Conservation (phyloP, 1,139 yeast genomes). For the Zygoascus hellenicus region DNA sequence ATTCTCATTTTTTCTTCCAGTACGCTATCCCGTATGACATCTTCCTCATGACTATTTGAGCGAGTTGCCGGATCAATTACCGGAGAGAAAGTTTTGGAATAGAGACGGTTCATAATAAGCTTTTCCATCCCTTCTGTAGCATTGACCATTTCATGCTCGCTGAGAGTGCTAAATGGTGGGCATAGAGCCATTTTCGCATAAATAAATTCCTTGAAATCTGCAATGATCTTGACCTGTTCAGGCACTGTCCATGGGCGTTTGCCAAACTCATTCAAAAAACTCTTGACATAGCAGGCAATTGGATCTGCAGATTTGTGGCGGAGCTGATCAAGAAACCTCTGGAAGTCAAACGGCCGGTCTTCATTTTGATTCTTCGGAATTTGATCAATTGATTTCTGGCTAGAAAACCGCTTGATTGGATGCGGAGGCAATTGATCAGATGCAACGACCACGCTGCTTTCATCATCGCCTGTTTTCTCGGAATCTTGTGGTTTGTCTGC, state of each 20-base stretch:
- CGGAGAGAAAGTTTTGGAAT: constrained; percentile 77
- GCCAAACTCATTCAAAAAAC: constrained; percentile 70
- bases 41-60: constrained; percentile 52
- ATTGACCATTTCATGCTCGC: constrained; percentile 56
- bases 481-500: neutral
- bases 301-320: constrained; percentile 81
- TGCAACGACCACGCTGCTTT: neutral
- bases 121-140: constrained; percentile 92
- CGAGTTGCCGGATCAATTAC: constrained; percentile 44
- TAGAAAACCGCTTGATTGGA: constrained; percentile 2
- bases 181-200: constrained; percentile 55
- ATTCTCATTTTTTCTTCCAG: constrained; percentile 55
- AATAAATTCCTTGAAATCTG: constrained; percentile 61
- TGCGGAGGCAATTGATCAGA: neutral
- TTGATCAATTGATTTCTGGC: neutral
- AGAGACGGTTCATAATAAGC: constrained; percentile 80
- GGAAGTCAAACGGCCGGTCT: constrained; percentile 64
- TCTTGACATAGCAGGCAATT: constrained; percentile 70
- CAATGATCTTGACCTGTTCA: constrained; percentile 72
- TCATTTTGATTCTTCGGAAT: constrained; percentile 14
- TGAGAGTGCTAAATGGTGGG: constrained; percentile 72
- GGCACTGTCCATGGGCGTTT: constrained; percentile 66
- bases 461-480: neutral
- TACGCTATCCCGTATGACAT: constrained; percentile 54
- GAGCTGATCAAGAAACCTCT: constrained; percentile 65